phyloP scores from a whole-genome alignment of 1,284 basidiomycete species.

The Apiotrichum veenhuisii region DNA sequence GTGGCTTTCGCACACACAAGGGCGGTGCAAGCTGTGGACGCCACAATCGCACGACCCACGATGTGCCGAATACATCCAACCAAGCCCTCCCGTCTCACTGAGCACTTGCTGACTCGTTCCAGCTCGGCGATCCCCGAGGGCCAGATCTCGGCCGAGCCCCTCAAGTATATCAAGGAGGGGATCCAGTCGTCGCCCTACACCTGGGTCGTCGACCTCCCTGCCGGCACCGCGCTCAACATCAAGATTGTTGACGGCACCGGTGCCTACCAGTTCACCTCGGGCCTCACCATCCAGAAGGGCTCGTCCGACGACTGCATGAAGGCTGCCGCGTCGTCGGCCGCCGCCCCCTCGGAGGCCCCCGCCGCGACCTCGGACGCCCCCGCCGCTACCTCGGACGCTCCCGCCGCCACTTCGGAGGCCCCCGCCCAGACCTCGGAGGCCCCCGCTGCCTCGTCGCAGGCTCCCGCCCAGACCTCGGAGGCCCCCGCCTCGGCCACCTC shows the following conservation, averaged over 20 bases:
- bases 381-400: constrained; percentile 7
- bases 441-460: not conserved
- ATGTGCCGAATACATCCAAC: too few relatives aligned
- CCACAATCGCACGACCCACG: too few relatives aligned
- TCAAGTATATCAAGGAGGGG: constrained; percentile 25
- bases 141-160: constrained; percentile 30
- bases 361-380: not conserved
- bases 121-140: constrained; percentile 43
- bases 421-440: not conserved
- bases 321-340: not conserved
- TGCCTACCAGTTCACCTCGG: constrained; percentile 33
- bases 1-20: too few relatives aligned
- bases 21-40: too few relatives aligned
- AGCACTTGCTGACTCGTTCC: constrained; percentile 1
- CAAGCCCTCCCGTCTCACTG: not conserved
- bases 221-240: constrained; percentile 35
- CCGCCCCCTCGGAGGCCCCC: constrained; percentile 10
- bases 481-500: constrained; percentile 9
- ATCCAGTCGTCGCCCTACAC: constrained; percentile 29
- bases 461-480: not conserved
- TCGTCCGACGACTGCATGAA: constrained; percentile 29
- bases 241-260: constrained; percentile 38
- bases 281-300: constrained; percentile 34
- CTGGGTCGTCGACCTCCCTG: constrained; percentile 41
- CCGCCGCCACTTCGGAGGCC: not conserved